A percentile compares a stretch with the other conserved stretches of the same genome.
phyloP scores from a whole-genome alignment of 2,329 filamentous ascomycete genomes.

The Epichloe gansuensis region DNA sequence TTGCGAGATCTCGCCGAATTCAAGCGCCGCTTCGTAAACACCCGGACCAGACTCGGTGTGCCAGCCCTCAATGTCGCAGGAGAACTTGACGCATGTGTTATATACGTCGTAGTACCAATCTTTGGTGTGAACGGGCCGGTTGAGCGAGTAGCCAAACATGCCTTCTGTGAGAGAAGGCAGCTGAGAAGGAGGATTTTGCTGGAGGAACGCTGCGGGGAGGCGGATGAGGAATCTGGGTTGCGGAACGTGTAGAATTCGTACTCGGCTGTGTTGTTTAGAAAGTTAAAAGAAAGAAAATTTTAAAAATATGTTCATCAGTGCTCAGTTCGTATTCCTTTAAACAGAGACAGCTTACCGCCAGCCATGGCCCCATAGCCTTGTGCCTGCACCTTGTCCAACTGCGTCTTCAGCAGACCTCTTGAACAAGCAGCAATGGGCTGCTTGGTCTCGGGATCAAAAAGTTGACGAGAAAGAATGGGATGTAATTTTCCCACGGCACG shows the following conservation, averaged over 20 bases:
- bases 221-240: constrained; percentile 41
- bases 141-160: constrained; percentile 93
- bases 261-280: constrained; percentile 48
- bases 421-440: constrained; percentile 67
- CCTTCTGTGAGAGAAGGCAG: constrained; percentile 77
- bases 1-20: constrained; percentile 73
- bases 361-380: constrained; percentile 77
- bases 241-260: constrained; percentile 94
- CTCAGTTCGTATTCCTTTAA: neutral
- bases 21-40: constrained; percentile 88
- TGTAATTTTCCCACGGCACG: constrained; percentile 82
- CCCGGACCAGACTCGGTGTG: constrained; percentile 90
- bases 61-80: constrained; percentile 82
- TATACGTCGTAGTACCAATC: constrained; percentile 87
- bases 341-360: constrained; percentile 50
- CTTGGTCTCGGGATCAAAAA: constrained; percentile 73
- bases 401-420: constrained; percentile 57
- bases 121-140: constrained; percentile 76
- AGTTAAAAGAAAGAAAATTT: neutral
- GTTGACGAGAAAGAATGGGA: constrained; percentile 74
- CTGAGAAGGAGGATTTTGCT: constrained; percentile 57
- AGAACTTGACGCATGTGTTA: constrained; percentile 64
- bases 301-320: too few species aligned
- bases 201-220: constrained; percentile 65
- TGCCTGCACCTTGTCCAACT: constrained; percentile 53